Conservation (phyloP, 169 alveolate genomes). For the Eimeria necatrix region DNA sequence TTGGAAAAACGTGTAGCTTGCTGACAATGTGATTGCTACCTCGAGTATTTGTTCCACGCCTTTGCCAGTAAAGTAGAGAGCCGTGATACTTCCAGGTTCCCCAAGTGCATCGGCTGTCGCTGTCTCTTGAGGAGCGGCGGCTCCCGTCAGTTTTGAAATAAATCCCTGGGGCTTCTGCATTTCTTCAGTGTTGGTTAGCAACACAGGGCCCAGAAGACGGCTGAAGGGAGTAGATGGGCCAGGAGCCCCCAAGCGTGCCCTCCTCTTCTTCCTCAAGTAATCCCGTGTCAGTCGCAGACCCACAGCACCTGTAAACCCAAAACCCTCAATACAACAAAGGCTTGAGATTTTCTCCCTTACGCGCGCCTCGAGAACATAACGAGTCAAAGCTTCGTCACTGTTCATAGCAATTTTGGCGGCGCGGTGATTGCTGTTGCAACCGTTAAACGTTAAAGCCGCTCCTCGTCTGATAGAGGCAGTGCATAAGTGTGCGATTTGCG, state of each 20-base stretch:
- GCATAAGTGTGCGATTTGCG: too few relatives aligned
- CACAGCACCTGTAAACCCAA: conserved; percentile 39
- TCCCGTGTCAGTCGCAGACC: not conserved
- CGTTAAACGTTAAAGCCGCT: too few relatives aligned
- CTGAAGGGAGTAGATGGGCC: conserved; percentile 72
- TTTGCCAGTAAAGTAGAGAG: conserved; percentile 70
- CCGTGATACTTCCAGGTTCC: conserved; percentile 42
- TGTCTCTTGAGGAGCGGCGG: not conserved
- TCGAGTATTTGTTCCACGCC: conserved; percentile 69
- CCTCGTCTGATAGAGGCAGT: too few relatives aligned
- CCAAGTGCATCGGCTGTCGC: conserved; percentile 62
- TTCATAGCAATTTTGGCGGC: too few relatives aligned
- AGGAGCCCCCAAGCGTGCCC: not conserved
- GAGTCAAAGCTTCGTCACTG: too few relatives aligned
- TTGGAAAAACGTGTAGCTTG: too few relatives aligned
- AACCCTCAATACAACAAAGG: not conserved
- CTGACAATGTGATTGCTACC: not conserved
- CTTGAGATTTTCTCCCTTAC: not conserved
- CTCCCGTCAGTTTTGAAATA: not conserved
- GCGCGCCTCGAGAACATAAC: too few relatives aligned
- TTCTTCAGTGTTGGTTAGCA: not conserved
- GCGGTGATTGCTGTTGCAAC: too few relatives aligned
- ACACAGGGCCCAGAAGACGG: conserved; percentile 67
- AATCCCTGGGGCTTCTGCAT: not conserved
- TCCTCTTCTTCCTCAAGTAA: not conserved